Conservation (phyloP, 257 asterid species). For the Knoxia roxburghii region DNA sequence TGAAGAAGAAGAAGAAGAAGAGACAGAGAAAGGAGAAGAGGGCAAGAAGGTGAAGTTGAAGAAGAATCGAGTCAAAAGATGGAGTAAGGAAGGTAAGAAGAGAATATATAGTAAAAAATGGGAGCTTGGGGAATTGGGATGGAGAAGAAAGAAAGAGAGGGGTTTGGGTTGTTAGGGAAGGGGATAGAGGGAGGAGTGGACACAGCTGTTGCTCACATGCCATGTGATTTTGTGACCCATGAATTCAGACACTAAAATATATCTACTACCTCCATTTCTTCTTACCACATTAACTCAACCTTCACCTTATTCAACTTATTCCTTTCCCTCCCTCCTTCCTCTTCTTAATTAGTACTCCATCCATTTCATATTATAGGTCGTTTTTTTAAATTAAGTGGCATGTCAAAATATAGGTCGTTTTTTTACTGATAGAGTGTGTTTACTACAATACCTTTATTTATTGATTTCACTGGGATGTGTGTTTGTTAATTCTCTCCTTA, state of each 20-base stretch:
- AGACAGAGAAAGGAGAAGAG: constrained; percentile 9
- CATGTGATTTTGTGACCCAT: constrained; percentile 56
- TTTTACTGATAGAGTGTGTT: no score
- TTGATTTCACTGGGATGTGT: no score
- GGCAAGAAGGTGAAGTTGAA: constrained; percentile 10
- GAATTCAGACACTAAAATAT: background rate
- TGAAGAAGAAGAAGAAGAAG: constrained; percentile 19
- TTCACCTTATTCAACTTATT: background rate
- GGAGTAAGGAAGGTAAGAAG: constrained; percentile 34
- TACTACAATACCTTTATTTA: no score
- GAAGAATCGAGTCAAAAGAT: constrained; percentile 37
- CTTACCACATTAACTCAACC: background rate
- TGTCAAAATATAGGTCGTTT: no score
- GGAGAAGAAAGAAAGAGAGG: background rate
- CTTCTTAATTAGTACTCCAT: no score
- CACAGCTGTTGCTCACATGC: constrained; percentile 88
- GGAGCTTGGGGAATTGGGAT: constrained; percentile 8
- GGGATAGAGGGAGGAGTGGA: constrained; percentile 30
- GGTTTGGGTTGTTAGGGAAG: background rate
- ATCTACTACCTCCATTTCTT: background rate
- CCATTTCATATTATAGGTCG: no score
- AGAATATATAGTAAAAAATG: constrained; percentile 37
- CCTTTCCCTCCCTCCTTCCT: no score
- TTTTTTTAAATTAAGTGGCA: no score
- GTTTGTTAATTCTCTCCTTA: no score